Evolutionary conservation across 106 monocot genomes (phyloP).

Genomic region (Phalaenopsis aphrodite): DNA sequence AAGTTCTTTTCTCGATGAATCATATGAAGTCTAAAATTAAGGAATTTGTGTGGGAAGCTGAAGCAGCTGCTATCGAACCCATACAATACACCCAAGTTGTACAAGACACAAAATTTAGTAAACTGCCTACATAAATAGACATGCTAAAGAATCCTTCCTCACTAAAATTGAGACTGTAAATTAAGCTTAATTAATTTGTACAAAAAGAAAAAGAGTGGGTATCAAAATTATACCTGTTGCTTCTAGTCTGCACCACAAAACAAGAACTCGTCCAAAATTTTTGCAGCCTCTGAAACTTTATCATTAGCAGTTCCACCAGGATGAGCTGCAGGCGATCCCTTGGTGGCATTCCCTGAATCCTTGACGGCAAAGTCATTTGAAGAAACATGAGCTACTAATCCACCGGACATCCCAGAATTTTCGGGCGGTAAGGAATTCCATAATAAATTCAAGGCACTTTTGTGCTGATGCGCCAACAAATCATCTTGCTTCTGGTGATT

Average conservation of each 20-base stretch:
- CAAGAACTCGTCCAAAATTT: constrained; percentile 79
- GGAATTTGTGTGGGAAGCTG: too few species aligned
- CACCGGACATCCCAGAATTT: neutral
- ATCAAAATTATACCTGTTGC: neutral
- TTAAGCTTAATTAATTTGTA: neutral
- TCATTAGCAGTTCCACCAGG: neutral
- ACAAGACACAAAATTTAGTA: too few species aligned
- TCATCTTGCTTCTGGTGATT: constrained; percentile 21
- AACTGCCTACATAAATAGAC: too few species aligned
- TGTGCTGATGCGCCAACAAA: neutral
- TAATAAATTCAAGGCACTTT: neutral
- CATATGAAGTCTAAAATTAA: too few species aligned
- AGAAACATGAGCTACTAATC: neutral
- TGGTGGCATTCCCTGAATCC: neutral
- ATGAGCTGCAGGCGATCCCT: neutral
- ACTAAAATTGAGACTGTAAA: neutral
- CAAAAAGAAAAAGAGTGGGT: neutral
- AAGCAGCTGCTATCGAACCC: too few species aligned
- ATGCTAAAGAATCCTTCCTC: too few species aligned
- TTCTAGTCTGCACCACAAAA: constrained; percentile 33
- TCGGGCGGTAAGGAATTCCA: neutral
- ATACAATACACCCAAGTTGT: too few species aligned
- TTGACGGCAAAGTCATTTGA: neutral
- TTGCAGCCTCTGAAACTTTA: constrained; percentile 51
- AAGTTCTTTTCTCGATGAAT: too few species aligned